Evolutionary conservation across 805 yeast species (phyloP).

Genomic region (Candida cerambycidarum): DNA sequence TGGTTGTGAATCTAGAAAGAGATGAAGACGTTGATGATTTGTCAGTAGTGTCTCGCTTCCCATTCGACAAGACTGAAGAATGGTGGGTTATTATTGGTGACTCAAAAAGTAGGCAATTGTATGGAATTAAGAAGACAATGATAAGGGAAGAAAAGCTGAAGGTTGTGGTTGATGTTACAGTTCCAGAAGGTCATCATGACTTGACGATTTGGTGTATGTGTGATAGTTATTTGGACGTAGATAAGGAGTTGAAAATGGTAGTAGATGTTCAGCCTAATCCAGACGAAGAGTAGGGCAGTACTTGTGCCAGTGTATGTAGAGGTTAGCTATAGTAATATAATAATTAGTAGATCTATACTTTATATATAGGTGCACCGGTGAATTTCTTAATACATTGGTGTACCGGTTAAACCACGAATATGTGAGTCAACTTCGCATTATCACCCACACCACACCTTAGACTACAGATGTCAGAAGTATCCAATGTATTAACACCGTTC

Average conservation of each 20-base stretch:
- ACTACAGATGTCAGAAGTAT: conserved; percentile 9
- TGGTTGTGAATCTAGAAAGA: conserved; percentile 53
- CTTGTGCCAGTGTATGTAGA: too few relatives aligned
- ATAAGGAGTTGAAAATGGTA: conserved; percentile 68
- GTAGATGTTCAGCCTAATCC: conserved; percentile 41
- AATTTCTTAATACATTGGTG: too few relatives aligned
- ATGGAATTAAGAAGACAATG: conserved; percentile 67
- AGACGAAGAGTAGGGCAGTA: too few relatives aligned
- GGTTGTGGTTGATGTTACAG: conserved; percentile 52
- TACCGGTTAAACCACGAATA: too few relatives aligned
- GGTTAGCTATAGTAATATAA: too few relatives aligned
- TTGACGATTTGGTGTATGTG: conserved; percentile 83
- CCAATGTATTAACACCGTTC: conserved; percentile 49
- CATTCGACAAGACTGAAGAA: conserved; percentile 58
- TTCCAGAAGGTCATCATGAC: conserved; percentile 63
- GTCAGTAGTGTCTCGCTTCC: conserved; percentile 57
- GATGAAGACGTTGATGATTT: conserved; percentile 78
- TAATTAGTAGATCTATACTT: too few relatives aligned
- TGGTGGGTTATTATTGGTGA: conserved; percentile 94
- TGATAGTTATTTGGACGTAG: conserved; percentile 91
- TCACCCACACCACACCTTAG: too few relatives aligned
- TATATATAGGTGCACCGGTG: too few relatives aligned
- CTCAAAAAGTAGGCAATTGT: conserved; percentile 53
- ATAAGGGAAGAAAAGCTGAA: conserved; percentile 53
- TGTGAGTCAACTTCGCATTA: too few relatives aligned